These are phyloP conservation scores for Periconia sp. DNA, from an alignment of 2,329 filamentous ascomycete species.

Conservation along the genomic window DNA sequence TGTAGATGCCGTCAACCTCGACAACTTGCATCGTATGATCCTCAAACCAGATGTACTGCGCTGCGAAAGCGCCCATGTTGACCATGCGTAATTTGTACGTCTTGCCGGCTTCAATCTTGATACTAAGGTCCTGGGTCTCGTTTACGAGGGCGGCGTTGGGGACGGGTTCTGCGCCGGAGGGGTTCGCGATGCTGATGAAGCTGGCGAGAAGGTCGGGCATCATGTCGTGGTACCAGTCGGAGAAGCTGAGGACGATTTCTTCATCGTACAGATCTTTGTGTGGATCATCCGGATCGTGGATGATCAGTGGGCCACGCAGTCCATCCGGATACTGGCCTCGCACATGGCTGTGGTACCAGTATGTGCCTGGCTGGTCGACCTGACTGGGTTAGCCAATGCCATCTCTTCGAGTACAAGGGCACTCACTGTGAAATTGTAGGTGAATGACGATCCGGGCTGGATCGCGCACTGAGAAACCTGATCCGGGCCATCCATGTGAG, in stretches of 20 bases:
- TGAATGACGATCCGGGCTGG: constrained; percentile 66
- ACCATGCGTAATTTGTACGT: constrained; percentile 71
- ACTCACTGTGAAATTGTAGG: constrained; percentile 58
- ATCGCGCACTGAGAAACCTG: constrained; percentile 66
- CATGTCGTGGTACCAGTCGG: constrained; percentile 73
- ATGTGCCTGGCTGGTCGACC: constrained; percentile 60
- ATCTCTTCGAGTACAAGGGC: no score
- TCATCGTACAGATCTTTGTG: constrained; percentile 61
- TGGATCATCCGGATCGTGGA: constrained; percentile 64
- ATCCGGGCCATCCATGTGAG: constrained; percentile 74
- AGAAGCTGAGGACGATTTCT: constrained; percentile 71
- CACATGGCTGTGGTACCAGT: constrained; percentile 74
- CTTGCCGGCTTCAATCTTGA: constrained; percentile 57
- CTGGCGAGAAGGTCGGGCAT: constrained; percentile 51
- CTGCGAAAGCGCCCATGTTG: constrained; percentile 72
- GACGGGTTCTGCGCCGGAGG: constrained; percentile 68
- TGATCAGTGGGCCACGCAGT: constrained; percentile 68
- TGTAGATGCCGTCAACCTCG: constrained; percentile 73
- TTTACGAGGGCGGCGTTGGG: constrained; percentile 71
- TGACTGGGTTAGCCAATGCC: constrained; percentile 50
- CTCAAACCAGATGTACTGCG: constrained; percentile 75
- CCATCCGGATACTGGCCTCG: constrained; percentile 70
- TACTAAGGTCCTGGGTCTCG: constrained; percentile 57
- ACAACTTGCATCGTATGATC: constrained; percentile 69
- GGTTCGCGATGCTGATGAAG: constrained; percentile 59